phyloP scores from a whole-genome alignment of 2,329 filamentous ascomycete species.

The Lizonia empirigonia region DNA sequence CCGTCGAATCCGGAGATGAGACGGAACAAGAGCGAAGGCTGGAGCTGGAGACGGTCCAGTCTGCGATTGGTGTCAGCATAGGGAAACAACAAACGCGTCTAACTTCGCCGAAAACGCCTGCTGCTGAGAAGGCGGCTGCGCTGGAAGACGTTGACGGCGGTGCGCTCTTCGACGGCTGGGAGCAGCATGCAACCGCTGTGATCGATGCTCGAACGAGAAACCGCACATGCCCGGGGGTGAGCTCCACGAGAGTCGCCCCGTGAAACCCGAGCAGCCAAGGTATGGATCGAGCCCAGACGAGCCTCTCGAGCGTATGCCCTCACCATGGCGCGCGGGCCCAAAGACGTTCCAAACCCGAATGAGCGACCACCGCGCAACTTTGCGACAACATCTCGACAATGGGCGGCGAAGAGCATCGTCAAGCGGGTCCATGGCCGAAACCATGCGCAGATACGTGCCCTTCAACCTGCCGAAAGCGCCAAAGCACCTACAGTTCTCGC shows the following conservation, averaged over 20 bases:
- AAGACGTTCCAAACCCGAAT: constrained; percentile 43
- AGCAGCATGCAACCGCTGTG: constrained; percentile 23
- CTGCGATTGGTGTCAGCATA: constrained; percentile 64
- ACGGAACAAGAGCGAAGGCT: constrained; percentile 36
- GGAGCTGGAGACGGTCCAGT: constrained; percentile 49
- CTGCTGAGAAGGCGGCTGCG: constrained; percentile 63
- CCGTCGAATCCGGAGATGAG: constrained; percentile 51
- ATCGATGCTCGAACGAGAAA: constrained; percentile 6
- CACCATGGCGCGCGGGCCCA: constrained; percentile 53
- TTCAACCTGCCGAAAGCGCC: constrained; percentile 48
- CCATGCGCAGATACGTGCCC: constrained; percentile 44
- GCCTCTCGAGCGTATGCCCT: constrained; percentile 45
- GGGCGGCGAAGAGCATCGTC: constrained; percentile 50
- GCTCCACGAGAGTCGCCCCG: neutral
- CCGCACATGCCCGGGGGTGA: constrained; percentile 2
- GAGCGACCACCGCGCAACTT: constrained; percentile 44
- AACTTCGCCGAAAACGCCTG: constrained; percentile 62
- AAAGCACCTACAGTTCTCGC: constrained; percentile 44
- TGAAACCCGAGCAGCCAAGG: constrained; percentile 1
- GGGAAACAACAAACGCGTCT: constrained; percentile 62
- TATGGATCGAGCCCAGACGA: constrained; percentile 20
- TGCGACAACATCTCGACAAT: constrained; percentile 47
- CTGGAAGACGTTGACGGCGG: constrained; percentile 55
- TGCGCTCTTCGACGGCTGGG: constrained; percentile 55
- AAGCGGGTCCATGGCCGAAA: constrained; percentile 42